Evolutionary conservation across 2,329 filamentous ascomycete species (phyloP), one percentile per base, ranked within the genome.

Genomic region (Trichoderma atrobrunneum): DNA sequence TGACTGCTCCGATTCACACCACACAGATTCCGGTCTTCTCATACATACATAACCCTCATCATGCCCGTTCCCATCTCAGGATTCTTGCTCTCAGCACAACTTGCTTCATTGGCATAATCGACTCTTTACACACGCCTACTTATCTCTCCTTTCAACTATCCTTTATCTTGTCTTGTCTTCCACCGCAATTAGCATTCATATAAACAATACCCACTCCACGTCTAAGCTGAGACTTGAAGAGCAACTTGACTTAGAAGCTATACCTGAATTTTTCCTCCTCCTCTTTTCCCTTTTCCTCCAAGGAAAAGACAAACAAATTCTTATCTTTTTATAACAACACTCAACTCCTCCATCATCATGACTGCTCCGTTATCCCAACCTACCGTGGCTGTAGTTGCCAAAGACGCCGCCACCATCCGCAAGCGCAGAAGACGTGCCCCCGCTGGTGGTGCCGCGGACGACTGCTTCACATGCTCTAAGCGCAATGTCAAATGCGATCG

Each of bases 401-500:
- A 87, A 78, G 86, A 88, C 77, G 83, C 85, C 72, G 83, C 85
- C 72, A 85, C 85, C 68, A 83, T 86, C 67, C 85, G 87, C 78
- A 89, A 97, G 86, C 90, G 95, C 80, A 91, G 94, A 85, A 93
- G 95, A 87, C 90, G 95, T 84, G 93, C 95, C 24, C 92, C 94
- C 24, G 91, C 93, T 66, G 95, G 93, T 75, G 95, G 95, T 78
- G 95, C 95, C 73, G 90, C 93, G 60, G 94, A 97, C 81, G 95
- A 98, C 83, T 99, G 95, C 87, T 98, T 98, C 81, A 91, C 94
- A 57, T 99, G 95, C 85, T 89, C 91, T 76, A 96, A 94, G 84
- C 90, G 92, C 79, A 91, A 90, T 77, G 87, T 92, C 74, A 93
- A 93, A 82, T 99, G 95, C 85, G 95, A 98, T 83, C 91, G 95